These are phyloP conservation scores for Annulohypoxylon stygium DNA, from an alignment of 495 filamentous ascomycete species.

Conservation along the genomic window DNA sequence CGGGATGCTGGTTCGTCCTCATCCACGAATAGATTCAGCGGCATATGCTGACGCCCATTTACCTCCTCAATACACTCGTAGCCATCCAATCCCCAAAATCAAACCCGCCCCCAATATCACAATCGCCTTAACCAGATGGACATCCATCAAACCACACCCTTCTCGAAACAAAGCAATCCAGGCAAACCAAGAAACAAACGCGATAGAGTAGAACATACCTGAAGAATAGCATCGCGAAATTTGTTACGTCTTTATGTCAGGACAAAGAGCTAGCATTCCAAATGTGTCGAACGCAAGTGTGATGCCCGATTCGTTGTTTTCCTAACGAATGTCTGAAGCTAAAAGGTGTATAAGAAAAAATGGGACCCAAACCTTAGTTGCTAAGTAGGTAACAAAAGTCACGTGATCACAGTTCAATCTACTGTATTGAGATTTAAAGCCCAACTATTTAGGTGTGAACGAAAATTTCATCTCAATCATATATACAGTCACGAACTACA, in stretches of 20 bases:
- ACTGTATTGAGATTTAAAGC: background rate
- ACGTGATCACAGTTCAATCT: background rate
- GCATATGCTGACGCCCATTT: background rate
- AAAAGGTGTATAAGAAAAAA: constrained; percentile 16
- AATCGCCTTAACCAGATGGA: background rate
- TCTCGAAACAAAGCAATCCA: background rate
- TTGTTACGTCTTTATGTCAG: background rate
- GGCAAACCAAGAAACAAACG: background rate
- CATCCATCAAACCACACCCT: background rate
- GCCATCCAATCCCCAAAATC: background rate
- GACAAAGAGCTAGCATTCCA: constrained; percentile 16
- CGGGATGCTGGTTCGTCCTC: background rate
- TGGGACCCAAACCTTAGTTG: background rate
- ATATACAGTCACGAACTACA: background rate
- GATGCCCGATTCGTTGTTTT: constrained; percentile 31
- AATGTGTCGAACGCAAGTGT: constrained; percentile 19
- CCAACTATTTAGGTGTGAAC: background rate
- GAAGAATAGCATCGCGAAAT: constrained; percentile 68
- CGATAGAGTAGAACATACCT: constrained; percentile 57
- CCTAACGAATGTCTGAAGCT: background rate
- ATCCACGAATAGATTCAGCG: background rate
- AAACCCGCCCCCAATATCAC: background rate
- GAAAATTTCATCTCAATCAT: constrained; percentile 1
- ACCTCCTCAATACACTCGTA: background rate
- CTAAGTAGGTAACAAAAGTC: constrained; percentile 4